Evolutionary conservation across 208 protist genomes (phyloP).

Genomic region (Lotmaria passim): DNA sequence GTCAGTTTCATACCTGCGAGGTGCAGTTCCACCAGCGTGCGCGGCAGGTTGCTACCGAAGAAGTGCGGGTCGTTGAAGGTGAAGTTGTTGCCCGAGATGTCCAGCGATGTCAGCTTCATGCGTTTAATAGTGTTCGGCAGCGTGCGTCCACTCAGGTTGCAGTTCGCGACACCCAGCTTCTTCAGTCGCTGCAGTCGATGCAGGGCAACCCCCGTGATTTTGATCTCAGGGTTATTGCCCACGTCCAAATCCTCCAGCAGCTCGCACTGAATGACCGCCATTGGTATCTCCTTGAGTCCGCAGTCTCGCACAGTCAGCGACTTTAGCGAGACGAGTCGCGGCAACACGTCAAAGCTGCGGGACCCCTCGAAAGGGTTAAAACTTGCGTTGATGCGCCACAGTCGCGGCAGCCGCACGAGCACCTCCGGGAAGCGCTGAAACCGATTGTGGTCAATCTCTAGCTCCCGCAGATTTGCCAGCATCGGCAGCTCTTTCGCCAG

Average conservation of each 20-base stretch:
- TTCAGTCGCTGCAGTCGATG: constrained; percentile 43
- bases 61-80: constrained; percentile 72
- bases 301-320: constrained; percentile 65
- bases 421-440: constrained; percentile 76
- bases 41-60: constrained; percentile 65
- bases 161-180: constrained; percentile 70
- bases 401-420: constrained; percentile 53
- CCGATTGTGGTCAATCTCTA: constrained; percentile 77
- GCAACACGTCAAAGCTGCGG: constrained; percentile 55
- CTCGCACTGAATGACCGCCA: constrained; percentile 48
- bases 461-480: constrained; percentile 71
- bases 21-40: constrained; percentile 73
- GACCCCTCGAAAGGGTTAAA: constrained; percentile 63
- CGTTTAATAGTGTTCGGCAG: constrained; percentile 63
- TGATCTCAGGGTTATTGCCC: constrained; percentile 69
- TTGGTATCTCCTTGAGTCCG: constrained; percentile 51
- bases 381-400: constrained; percentile 71
- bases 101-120: constrained; percentile 59
- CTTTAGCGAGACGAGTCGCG: constrained; percentile 53
- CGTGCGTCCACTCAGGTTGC: constrained; percentile 55
- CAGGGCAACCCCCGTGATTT: constrained; percentile 53
- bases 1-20: constrained; percentile 66
- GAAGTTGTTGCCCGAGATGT: constrained; percentile 83
- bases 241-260: constrained; percentile 74
- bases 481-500: constrained; percentile 79